Evolutionary conservation across 2,329 filamentous ascomycete species (phyloP).

Genomic region (Amesomyces nigricolor): DNA sequence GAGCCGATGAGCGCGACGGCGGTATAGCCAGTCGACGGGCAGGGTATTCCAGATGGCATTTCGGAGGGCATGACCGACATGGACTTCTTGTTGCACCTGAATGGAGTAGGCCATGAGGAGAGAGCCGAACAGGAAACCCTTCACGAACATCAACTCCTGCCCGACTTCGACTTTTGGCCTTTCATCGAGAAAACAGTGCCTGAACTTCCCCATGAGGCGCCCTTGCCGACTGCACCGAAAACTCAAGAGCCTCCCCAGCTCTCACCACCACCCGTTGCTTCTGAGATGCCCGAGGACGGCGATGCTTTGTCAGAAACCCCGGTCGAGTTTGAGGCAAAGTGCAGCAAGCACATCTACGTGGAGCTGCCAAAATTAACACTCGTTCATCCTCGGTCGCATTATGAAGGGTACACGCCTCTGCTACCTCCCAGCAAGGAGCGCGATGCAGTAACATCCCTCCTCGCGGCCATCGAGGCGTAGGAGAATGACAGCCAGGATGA

Average conservation of each 20-base stretch:
- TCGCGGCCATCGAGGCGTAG: slow-evolving; percentile 22
- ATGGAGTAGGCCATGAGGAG: no score
- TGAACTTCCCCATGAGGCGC: no score
- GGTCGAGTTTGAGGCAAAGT: background rate
- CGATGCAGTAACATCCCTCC: slow-evolving; percentile 30
- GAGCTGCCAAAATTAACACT: slow-evolving; percentile 28
- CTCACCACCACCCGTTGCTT: background rate
- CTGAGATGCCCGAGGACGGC: background rate
- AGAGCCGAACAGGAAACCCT: no score
- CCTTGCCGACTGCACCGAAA: no score
- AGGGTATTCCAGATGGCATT: no score
- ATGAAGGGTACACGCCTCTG: slow-evolving; percentile 27
- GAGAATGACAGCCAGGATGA: slow-evolving; percentile 23
- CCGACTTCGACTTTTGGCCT: no score
- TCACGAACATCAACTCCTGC: no score
- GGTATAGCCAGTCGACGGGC: no score
- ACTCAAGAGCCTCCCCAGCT: background rate
- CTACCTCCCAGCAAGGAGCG: slow-evolving; percentile 27
- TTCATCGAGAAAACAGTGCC: no score
- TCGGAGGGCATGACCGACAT: no score
- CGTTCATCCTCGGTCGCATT: slow-evolving; percentile 28
- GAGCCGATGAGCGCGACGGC: no score
- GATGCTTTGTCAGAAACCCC: background rate
- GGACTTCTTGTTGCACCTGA: no score
- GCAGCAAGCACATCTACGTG: slow-evolving; percentile 19